A percentile compares a stretch with the other conserved stretches of the same genome.
Evolutionary conservation across 768 basidiomycete genomes (phyloP).

Genomic region (Tylopilus balloui): DNA sequence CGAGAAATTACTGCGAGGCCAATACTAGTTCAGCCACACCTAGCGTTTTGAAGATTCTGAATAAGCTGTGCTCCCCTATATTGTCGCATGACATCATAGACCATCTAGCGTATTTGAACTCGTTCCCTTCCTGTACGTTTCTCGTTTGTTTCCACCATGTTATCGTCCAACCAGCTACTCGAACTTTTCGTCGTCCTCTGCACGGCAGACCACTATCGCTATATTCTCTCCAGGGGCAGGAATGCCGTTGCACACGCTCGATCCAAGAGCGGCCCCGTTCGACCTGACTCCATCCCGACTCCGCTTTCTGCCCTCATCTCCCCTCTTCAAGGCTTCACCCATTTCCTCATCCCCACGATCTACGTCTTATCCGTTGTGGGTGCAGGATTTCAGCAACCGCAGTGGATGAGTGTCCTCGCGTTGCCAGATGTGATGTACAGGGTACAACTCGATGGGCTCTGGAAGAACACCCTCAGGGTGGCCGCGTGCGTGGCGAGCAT

Average conservation of each 20-base stretch:
- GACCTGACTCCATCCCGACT: slow-evolving; percentile 1
- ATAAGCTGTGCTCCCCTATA: background rate
- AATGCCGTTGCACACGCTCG: background rate
- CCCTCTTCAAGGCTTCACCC: background rate
- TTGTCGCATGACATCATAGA: background rate
- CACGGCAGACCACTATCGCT: background rate
- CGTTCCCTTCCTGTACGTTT: too few relatives aligned
- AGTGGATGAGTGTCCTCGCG: slow-evolving; percentile 1
- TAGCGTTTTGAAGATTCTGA: too few relatives aligned
- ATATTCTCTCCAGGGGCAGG: background rate
- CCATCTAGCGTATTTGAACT: too few relatives aligned
- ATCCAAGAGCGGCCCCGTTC: slow-evolving; percentile 4
- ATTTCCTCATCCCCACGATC: background rate
- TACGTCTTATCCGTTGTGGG: background rate
- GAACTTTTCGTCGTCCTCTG: background rate
- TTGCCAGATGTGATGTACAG: background rate
- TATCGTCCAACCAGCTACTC: background rate
- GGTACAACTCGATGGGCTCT: background rate
- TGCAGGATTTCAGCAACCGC: slow-evolving; percentile 1
- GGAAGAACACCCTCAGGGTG: slow-evolving; percentile 1
- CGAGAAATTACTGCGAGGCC: too few relatives aligned
- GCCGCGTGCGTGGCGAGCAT: background rate
- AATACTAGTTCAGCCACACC: too few relatives aligned
- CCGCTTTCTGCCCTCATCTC: background rate
- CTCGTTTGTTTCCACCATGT: background rate